These are phyloP conservation scores for Circinella minor DNA, from an alignment of 371 early-diverging fungal species.

Conservation along the genomic window DNA sequence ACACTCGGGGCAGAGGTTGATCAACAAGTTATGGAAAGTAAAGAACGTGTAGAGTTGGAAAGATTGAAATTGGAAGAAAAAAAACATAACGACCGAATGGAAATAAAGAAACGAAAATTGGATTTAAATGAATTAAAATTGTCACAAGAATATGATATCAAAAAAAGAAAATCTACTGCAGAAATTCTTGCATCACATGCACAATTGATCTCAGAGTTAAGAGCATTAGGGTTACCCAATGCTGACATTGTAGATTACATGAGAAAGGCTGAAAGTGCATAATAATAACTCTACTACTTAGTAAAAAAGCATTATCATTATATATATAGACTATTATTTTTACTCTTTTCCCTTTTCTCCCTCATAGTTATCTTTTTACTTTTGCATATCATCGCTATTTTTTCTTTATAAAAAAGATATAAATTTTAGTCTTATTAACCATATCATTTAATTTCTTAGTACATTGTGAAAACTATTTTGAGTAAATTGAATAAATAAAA, in stretches of 20 bases:
- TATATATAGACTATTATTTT: too few relatives aligned
- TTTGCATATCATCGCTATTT: too few relatives aligned
- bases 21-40: background rate
- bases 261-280: background rate
- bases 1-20: background rate
- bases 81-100: conserved; percentile 8
- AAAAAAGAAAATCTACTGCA: background rate
- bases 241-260: conserved; percentile 4
- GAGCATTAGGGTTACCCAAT: conserved; percentile 1
- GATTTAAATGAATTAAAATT: background rate
- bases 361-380: too few relatives aligned
- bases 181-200: conserved; percentile 1
- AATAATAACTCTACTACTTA: background rate
- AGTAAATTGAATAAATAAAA: background rate
- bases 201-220: conserved; percentile 1
- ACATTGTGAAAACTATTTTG: too few relatives aligned
- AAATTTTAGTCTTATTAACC: too few relatives aligned
- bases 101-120: conserved; percentile 5
- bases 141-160: background rate
- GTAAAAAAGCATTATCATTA: background rate
- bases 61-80: background rate
- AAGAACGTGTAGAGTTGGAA: background rate
- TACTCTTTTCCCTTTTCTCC: too few relatives aligned
- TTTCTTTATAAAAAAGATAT: too few relatives aligned
- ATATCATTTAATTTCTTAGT: too few relatives aligned